Evolutionary conservation across 306 rosid species (phyloP).

Genomic region (Malus sylvestris): DNA sequence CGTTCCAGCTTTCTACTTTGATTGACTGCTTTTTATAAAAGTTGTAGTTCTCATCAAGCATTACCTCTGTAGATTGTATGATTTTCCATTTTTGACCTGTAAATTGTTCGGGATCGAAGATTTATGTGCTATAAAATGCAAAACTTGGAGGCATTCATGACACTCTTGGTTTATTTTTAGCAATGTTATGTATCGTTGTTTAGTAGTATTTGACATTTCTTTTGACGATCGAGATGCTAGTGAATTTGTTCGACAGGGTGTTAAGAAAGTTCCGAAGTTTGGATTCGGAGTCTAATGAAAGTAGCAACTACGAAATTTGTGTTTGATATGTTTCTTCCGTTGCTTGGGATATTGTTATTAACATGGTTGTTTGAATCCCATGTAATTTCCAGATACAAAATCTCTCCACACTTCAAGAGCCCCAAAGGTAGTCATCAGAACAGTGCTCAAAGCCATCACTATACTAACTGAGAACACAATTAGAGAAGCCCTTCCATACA

Average conservation of each 20-base stretch:
- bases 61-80: neutral
- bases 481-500: slow-evolving; percentile 73
- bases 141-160: slow-evolving; percentile 1
- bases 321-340: neutral
- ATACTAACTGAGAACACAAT: slow-evolving; percentile 67
- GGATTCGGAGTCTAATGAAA: neutral
- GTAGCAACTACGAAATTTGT: neutral
- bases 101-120: neutral
- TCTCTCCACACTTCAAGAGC: slow-evolving; percentile 53
- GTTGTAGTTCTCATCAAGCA: neutral
- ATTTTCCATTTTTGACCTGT: slow-evolving; percentile 19
- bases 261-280: neutral
- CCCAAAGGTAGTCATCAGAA: slow-evolving; percentile 77
- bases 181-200: neutral
- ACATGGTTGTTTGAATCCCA: slow-evolving; percentile 84
- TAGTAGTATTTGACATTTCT: neutral
- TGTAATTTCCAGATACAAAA: slow-evolving; percentile 50
- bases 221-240: neutral
- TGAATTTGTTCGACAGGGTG: neutral
- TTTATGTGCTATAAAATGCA: neutral
- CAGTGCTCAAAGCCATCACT: slow-evolving; percentile 70
- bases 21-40: slow-evolving; percentile 1
- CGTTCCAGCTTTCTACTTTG: neutral
- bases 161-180: neutral
- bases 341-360: slow-evolving; percentile 1